phyloP scores from a whole-genome alignment of 768 basidiomycete species.

The Infundibulicybe gibba region DNA sequence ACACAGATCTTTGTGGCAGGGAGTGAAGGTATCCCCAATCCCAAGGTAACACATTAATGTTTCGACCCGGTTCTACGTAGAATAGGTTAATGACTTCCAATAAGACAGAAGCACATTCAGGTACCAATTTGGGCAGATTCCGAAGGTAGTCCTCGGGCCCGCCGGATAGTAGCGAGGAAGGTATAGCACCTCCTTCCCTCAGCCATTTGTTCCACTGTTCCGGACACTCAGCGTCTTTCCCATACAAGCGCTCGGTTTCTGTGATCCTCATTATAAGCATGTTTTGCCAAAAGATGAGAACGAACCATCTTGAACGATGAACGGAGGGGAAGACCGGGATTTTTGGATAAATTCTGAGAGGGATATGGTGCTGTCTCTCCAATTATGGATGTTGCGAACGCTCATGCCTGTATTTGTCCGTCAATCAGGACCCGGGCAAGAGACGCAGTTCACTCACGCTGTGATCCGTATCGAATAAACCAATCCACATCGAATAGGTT shows the following conservation, averaged over 20 bases:
- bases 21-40: conserved; percentile 78
- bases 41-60: conserved; percentile 87
- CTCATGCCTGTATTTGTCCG: conserved; percentile 39
- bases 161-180: conserved; percentile 47
- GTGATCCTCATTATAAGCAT: neutral
- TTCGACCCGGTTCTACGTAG: conserved; percentile 40
- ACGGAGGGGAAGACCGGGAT: conserved; percentile 30
- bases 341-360: conserved; percentile 50
- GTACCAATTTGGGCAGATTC: conserved; percentile 49
- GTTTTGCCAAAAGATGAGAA: neutral
- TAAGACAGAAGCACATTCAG: neutral
- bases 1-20: conserved; percentile 83
- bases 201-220: conserved; percentile 63
- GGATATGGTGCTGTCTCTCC: conserved; percentile 48
- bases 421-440: neutral
- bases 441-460: conserved; percentile 12
- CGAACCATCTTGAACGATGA: conserved; percentile 36
- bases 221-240: conserved; percentile 77
- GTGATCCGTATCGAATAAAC: conserved; percentile 34
- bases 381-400: conserved; percentile 61
- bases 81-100: conserved; percentile 27
- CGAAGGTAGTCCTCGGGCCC: conserved; percentile 54
- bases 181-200: conserved; percentile 40
- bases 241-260: conserved; percentile 68
- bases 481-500: conserved; percentile 54